Conservation (phyloP, 768 basidiomycete genomes). For the Lentinula detonsa region DNA sequence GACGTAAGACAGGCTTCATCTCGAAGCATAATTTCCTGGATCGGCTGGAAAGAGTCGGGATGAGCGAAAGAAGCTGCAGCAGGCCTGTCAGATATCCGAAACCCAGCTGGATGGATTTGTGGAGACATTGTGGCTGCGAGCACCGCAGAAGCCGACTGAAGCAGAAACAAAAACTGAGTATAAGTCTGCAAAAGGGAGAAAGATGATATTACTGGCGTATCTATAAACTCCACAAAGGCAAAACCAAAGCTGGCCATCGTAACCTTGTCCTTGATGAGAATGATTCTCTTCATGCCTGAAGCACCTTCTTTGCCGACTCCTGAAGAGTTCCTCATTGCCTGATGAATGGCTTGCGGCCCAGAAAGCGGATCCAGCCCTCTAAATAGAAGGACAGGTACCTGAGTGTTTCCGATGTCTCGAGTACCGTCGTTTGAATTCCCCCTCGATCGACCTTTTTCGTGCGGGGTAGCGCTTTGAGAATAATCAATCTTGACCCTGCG, state of each 20-base stretch:
- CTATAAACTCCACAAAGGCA: conserved; percentile 89
- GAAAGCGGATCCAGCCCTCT: conserved; percentile 87
- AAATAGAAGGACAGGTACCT: conserved; percentile 79
- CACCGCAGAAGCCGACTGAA: conserved; percentile 74
- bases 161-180: neutral
- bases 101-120: conserved; percentile 85
- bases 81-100: conserved; percentile 83
- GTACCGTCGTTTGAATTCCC: conserved; percentile 88
- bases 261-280: conserved; percentile 84
- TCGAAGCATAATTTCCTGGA: conserved; percentile 65
- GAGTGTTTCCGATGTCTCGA: conserved; percentile 87
- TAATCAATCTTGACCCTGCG: conserved; percentile 94
- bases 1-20: conserved; percentile 75
- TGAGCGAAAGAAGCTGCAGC: conserved; percentile 93
- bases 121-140: conserved; percentile 86
- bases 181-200: conserved; percentile 8
- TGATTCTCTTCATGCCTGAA: conserved; percentile 81
- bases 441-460: conserved; percentile 56
- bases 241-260: conserved; percentile 90
- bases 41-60: conserved; percentile 82
- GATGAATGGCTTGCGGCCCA: conserved; percentile 80
- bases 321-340: conserved; percentile 77
- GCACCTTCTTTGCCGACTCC: conserved; percentile 75
- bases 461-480: conserved; percentile 76
- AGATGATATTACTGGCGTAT: conserved; percentile 53